Evolutionary conservation across 2,329 filamentous ascomycete genomes (phyloP), one percentile per base, ranked within the genome.

Genomic region (Tolypocladium sp.): DNA sequence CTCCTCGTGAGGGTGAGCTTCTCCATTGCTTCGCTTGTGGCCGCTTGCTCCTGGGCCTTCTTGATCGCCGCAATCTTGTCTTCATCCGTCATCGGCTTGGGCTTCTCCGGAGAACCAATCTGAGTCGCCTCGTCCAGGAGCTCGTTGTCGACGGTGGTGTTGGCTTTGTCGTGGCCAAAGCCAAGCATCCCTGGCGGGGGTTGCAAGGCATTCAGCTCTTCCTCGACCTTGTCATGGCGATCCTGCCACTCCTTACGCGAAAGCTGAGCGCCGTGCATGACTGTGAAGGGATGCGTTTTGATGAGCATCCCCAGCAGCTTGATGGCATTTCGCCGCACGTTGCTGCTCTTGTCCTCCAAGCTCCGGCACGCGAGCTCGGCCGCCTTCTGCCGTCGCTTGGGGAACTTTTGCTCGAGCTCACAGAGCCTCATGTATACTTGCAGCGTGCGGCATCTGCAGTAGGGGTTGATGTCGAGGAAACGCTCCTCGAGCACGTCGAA

Each of bases 331-430:
- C 92, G 85, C 62, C 94, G 84, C 38, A 99, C 94, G 68, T 97
- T 96, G 74, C 94, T 99, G 76, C 93, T 97, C 80, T 96, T 97
- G 76, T 99, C 95, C 72, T 97, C 91, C 3, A 99, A 79, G 72
- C 93, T 97, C 66, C 90, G 85, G 59, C 90, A 87, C 1, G 94
- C 92, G 33, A 97, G 79, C 70, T 97, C 91, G 2, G 93, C 90
- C 4, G 89, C 93, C 69, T 84, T 89, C 71, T 97, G 92, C 61
- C 94, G 83, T 58, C 92, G 84, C 75, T 97, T 97, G 42, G 92
- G 91, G 67, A 95, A 97, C 71, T 97, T 97, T 64, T 93, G 91
- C 54, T 96, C 91, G n/a, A 97, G 81, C 59, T 97, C 92, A 68
- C 92, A 97, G 15, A 99, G 82, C 69, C 87, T 93, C 75, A 90